Conservation (phyloP, 148 eudicot species). For the Silene conica region DNA sequence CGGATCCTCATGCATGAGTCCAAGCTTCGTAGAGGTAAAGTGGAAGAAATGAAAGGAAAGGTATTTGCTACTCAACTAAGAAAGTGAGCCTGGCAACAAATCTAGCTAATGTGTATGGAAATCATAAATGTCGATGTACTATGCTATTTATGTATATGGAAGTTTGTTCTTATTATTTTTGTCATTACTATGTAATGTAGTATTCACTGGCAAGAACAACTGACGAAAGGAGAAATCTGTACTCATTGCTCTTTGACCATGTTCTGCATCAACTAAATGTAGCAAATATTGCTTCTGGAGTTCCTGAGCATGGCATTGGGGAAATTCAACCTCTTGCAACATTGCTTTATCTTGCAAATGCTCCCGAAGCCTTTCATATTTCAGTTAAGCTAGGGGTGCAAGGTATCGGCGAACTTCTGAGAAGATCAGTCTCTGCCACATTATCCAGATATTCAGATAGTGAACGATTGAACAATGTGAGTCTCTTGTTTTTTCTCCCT, state of each 20-base stretch:
- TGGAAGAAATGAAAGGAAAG: no score
- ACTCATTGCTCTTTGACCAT: slow-evolving; percentile 83
- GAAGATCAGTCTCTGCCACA: slow-evolving; percentile 70
- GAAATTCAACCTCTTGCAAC: slow-evolving; percentile 87
- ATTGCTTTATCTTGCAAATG: slow-evolving; percentile 84
- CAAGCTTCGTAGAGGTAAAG: no score
- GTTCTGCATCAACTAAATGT: slow-evolving; percentile 75
- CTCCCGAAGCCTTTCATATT: slow-evolving; percentile 90
- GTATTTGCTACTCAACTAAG: not conserved
- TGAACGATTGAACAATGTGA: slow-evolving; percentile 66
- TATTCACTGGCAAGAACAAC: slow-evolving; percentile 82
- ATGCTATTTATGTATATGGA: not conserved
- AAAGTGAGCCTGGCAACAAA: not conserved
- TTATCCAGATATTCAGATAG: slow-evolving; percentile 74
- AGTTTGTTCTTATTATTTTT: slow-evolving; percentile 19
- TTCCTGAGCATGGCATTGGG: slow-evolving; percentile 62
- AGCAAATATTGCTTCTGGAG: slow-evolving; percentile 56
- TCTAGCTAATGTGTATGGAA: not conserved
- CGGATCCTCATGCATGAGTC: no score
- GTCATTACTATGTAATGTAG: slow-evolving; percentile 41
- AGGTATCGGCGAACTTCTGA: slow-evolving; percentile 78
- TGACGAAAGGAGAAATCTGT: slow-evolving; percentile 85
- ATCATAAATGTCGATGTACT: not conserved
- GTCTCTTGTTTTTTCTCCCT: slow-evolving; percentile 8
- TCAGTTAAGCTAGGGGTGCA: slow-evolving; percentile 90